Percentiles rank a stretch among this genome's conserved stretches.
phyloP scores from a whole-genome alignment of 2,329 filamentous ascomycete species.

The Elsinoe fawcettii region DNA sequence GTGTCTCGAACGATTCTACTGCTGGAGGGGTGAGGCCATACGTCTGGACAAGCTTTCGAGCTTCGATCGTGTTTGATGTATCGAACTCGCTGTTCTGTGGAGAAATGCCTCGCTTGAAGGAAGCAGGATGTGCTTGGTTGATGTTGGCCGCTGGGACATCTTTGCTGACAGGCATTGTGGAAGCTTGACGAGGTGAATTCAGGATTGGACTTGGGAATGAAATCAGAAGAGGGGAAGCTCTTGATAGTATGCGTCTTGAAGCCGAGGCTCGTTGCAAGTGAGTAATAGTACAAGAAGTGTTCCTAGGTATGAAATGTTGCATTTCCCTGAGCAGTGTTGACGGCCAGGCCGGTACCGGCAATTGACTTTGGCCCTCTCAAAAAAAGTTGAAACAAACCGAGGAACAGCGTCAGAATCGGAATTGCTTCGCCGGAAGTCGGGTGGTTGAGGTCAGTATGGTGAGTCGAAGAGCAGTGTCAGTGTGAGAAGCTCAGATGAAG shows the following conservation, averaged over 20 bases:
- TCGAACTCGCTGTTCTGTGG: constrained; percentile 41
- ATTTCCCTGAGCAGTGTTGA: not conserved
- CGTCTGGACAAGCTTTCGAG: constrained; percentile 44
- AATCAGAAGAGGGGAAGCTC: not conserved
- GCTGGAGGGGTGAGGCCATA: constrained; percentile 47
- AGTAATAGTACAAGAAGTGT: not conserved
- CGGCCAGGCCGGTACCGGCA: not conserved
- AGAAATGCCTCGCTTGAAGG: not conserved
- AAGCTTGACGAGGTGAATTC: not conserved
- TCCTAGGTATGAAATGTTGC: constrained; percentile 1
- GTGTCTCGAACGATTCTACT: constrained; percentile 43
- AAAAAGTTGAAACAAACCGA: constrained; percentile 10
- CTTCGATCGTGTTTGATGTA: constrained; percentile 41
- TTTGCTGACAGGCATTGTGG: constrained; percentile 9
- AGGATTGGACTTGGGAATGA: not conserved
- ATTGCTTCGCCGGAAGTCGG: constrained; percentile 4
- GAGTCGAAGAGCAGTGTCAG: not conserved
- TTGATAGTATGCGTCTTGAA: not conserved
- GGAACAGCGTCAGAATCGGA: not conserved
- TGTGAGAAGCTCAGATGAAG: not conserved
- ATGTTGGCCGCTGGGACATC: constrained; percentile 3
- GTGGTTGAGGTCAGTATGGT: not conserved
- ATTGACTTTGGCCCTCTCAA: not conserved
- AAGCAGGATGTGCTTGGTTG: not conserved
- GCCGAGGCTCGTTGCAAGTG: not conserved